These are phyloP conservation scores for Glycine tomentella DNA, from an alignment of 306 rosid species.

Conservation along the genomic window DNA sequence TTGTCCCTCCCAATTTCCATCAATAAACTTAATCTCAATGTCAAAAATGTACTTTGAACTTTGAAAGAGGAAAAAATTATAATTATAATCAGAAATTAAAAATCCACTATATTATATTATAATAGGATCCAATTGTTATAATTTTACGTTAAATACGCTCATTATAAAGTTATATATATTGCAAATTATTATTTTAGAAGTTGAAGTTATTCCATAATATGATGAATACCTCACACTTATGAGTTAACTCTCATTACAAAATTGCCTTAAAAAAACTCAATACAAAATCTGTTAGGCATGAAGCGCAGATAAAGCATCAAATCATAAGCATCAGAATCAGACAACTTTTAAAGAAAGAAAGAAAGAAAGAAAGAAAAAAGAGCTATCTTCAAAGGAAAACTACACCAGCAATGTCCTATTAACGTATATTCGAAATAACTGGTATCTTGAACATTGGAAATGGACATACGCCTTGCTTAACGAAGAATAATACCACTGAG, in stretches of 20 bases:
- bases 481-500: conserved; percentile 10
- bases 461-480: conserved; percentile 24
- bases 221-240: neutral
- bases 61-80: neutral
- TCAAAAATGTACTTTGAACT: neutral
- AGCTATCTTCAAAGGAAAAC: conserved; percentile 23
- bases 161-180: neutral
- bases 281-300: neutral
- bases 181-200: neutral
- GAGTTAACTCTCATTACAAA: no score
- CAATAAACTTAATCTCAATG: neutral
- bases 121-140: neutral
- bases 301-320: neutral
- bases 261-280: no score
- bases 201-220: no score
- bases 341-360: neutral
- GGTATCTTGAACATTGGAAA: conserved; percentile 2
- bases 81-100: neutral
- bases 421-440: conserved; percentile 7
- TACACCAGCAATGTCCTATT: neutral
- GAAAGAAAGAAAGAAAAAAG: neutral
- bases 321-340: neutral
- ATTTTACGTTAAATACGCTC: neutral
- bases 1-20: no score
- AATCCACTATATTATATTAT: neutral